phyloP scores from a whole-genome alignment of 73 alveolate genomes.

The Blepharisma stoltei region DNA sequence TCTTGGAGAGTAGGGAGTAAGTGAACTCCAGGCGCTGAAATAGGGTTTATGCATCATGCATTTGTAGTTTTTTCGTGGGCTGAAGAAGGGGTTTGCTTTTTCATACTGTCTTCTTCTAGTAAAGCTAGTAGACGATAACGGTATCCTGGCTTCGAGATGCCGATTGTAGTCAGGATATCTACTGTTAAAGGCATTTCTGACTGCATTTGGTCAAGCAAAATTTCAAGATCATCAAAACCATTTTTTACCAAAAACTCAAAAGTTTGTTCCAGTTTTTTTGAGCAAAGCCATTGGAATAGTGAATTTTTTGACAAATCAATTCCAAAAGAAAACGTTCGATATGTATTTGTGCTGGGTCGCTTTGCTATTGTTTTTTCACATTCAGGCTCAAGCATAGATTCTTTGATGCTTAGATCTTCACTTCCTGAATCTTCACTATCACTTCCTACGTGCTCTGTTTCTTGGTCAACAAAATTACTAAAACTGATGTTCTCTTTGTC shows the following conservation, averaged over 20 bases:
- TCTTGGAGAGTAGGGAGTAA: background rate
- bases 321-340: slow-evolving; percentile 15
- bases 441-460: background rate
- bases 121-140: background rate
- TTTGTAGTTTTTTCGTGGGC: background rate
- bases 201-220: background rate
- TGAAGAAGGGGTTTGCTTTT: background rate
- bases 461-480: background rate
- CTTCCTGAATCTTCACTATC: background rate
- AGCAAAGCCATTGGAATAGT: background rate
- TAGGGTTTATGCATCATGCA: background rate
- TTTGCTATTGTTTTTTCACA: background rate
- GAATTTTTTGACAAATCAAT: too few relatives aligned
- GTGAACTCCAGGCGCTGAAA: background rate
- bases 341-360: background rate
- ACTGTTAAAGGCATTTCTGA: slow-evolving; percentile 7
- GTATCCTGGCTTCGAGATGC: slow-evolving; percentile 11
- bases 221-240: slow-evolving; percentile 17
- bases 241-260: background rate
- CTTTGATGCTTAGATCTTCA: background rate
- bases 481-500: background rate
- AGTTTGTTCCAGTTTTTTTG: background rate
- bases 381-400: background rate
- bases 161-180: background rate
- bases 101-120: background rate